phyloP scores from a whole-genome alignment of 495 filamentous ascomycete species.

The Lindgomyces ingoldianus region DNA sequence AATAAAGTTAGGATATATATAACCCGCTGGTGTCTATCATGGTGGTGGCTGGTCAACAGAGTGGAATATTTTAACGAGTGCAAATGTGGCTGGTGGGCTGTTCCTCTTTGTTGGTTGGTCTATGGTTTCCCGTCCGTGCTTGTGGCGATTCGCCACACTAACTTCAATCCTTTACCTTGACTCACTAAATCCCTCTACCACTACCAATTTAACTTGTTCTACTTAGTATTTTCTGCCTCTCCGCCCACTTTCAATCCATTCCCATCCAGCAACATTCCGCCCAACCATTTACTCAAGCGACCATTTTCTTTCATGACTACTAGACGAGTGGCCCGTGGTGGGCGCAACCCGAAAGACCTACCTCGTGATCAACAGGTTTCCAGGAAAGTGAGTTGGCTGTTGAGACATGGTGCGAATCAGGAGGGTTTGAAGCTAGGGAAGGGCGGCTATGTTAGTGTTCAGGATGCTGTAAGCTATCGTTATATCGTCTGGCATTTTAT shows the following conservation, averaged over 20 bases:
- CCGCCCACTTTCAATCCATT: too few species aligned
- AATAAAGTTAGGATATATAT: too few species aligned
- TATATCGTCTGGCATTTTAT: background rate
- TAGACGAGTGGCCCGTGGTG: slow-evolving; percentile 38
- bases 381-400: slow-evolving; percentile 73
- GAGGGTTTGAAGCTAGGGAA: slow-evolving; percentile 74
- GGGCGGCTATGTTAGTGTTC: slow-evolving; percentile 78
- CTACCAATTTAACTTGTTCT: background rate
- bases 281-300: background rate
- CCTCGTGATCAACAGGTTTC: slow-evolving; percentile 68
- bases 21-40: too few species aligned
- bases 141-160: background rate
- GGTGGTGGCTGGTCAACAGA: too few species aligned
- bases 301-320: slow-evolving; percentile 12
- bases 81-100: background rate
- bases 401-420: slow-evolving; percentile 80
- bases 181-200: background rate
- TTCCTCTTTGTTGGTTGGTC: background rate
- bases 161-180: background rate
- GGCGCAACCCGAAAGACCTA: slow-evolving; percentile 42
- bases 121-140: background rate
- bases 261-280: slow-evolving; percentile 9
- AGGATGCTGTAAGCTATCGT: slow-evolving; percentile 67
- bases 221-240: too few species aligned
- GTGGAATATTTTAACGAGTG: background rate